Percentiles rank a stretch among this genome's conserved stretches.
These are phyloP conservation scores for Geotrichum restrictum DNA, from an alignment of 1,139 yeast species.

Conservation along the genomic window DNA sequence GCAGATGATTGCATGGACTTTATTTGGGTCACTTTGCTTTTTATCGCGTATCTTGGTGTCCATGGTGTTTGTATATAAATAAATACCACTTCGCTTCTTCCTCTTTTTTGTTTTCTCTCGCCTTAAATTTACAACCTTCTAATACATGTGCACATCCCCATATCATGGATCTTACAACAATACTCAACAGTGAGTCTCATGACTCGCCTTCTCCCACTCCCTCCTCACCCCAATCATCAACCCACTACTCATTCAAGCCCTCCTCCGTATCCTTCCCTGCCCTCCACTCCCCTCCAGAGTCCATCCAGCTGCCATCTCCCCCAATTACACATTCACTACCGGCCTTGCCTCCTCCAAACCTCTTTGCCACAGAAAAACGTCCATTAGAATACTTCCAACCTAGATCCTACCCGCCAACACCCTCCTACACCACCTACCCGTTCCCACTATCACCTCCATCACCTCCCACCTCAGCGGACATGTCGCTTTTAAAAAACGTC, in stretches of 20 bases:
- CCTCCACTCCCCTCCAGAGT: slow-evolving; percentile 1
- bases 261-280: background rate
- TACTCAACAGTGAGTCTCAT: slow-evolving; percentile 23
- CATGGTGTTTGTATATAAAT: no score
- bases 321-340: slow-evolving; percentile 13
- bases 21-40: slow-evolving; percentile 1
- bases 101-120: background rate
- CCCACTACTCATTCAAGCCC: slow-evolving; percentile 5
- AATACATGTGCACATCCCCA: background rate
- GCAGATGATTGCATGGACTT: background rate
- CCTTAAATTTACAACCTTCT: background rate
- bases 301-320: slow-evolving; percentile 14
- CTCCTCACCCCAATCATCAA: background rate
- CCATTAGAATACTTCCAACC: slow-evolving; percentile 12
- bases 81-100: background rate
- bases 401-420: slow-evolving; percentile 6
- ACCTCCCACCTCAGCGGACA: slow-evolving; percentile 5
- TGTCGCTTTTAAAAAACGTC: slow-evolving; percentile 7
- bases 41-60: background rate
- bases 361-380: background rate
- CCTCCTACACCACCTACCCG: slow-evolving; percentile 5
- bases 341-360: slow-evolving; percentile 2
- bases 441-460: slow-evolving; percentile 19
- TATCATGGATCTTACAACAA: slow-evolving; percentile 25
- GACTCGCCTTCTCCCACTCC: background rate